A percentile compares a stretch with the other conserved stretches of the same genome.
Evolutionary conservation across 768 basidiomycete species (phyloP).

Genomic region (Coprinopsis strossmayeri): DNA sequence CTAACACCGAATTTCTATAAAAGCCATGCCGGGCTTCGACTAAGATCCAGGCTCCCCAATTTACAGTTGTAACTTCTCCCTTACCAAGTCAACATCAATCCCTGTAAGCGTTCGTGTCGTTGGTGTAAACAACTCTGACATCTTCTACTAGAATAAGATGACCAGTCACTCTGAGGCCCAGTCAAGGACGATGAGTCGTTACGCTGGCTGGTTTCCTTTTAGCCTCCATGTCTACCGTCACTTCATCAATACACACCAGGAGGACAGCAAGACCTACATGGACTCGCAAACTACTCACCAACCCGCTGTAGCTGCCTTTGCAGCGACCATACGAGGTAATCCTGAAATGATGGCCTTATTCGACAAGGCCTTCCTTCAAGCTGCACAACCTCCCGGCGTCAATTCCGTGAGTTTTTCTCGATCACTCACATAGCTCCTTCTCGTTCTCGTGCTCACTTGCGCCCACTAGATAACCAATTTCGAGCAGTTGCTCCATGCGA

Average conservation of each 20-base stretch:
- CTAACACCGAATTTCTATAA: no score
- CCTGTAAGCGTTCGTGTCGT: no score
- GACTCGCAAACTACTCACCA: not conserved
- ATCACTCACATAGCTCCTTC: not conserved
- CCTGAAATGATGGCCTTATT: not conserved
- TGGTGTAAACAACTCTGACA: no score
- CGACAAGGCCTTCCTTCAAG: not conserved
- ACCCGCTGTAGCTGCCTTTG: not conserved
- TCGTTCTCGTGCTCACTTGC: not conserved
- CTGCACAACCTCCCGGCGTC: not conserved
- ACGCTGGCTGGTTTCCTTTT: not conserved
- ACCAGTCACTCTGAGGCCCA: not conserved
- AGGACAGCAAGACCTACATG: not conserved
- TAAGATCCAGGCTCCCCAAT: no score
- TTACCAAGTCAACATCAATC: no score
- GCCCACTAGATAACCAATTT: slow-evolving; percentile 19
- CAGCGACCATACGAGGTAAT: not conserved
- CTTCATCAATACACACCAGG: not conserved
- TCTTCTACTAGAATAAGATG: no score
- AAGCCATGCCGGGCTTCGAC: no score
- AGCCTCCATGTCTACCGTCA: not conserved
- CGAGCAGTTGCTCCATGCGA: slow-evolving; percentile 29
- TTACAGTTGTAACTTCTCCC: no score
- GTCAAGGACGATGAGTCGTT: not conserved
- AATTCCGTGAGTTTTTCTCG: not conserved